These are phyloP conservation scores for Garcia nutans DNA, from an alignment of 345 rosid species.

Conservation along the genomic window DNA sequence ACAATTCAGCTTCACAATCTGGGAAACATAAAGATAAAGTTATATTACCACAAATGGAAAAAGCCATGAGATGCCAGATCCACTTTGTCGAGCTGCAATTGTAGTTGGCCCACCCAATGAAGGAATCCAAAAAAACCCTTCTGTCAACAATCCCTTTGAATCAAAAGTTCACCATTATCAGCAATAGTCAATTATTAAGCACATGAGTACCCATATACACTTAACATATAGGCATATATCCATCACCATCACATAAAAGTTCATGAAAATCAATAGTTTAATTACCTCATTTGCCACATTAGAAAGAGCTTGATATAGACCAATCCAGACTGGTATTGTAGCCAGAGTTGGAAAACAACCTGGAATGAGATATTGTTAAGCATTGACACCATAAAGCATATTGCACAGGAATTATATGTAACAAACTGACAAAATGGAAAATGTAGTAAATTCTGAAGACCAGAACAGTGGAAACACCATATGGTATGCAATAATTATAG, in stretches of 20 bases:
- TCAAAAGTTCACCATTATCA: conserved; percentile 19
- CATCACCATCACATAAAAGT: conserved; percentile 6
- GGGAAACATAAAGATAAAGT: conserved; percentile 9
- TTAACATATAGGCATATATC: neutral
- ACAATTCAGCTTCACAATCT: conserved; percentile 10
- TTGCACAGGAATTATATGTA: conserved; percentile 5
- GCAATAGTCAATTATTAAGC: conserved; percentile 11
- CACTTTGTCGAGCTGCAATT: conserved; percentile 97
- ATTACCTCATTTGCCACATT: conserved; percentile 90
- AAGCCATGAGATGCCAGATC: conserved; percentile 95
- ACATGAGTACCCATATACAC: neutral
- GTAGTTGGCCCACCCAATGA: conserved; percentile 93
- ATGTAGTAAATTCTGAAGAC: neutral
- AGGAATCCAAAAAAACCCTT: conserved; percentile 99
- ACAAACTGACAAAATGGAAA: neutral
- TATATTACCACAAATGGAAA: conserved; percentile 88
- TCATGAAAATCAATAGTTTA: conserved; percentile 2
- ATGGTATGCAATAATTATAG: neutral
- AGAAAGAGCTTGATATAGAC: conserved; percentile 97
- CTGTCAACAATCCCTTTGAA: conserved; percentile 75
- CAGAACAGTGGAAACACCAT: neutral
- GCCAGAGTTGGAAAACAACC: conserved; percentile 80
- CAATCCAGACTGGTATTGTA: conserved; percentile 90
- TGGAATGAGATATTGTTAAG: conserved; percentile 29
- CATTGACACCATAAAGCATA: conserved; percentile 18